phyloP scores from a whole-genome alignment of 257 asterid genomes.

The Fraxinus pennsylvanica region DNA sequence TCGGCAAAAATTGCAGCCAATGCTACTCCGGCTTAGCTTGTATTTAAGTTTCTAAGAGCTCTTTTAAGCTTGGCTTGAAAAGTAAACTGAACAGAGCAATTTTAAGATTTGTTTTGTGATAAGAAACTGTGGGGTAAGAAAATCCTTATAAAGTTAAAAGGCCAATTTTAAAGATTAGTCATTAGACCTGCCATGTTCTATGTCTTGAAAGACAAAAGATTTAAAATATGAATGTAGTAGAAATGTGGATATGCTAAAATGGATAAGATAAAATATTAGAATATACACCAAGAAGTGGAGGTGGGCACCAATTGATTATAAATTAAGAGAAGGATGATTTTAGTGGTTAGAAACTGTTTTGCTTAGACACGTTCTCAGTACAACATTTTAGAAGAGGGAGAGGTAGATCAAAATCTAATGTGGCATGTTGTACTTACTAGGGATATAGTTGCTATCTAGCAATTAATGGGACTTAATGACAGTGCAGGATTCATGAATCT shows the following conservation, averaged over 20 bases:
- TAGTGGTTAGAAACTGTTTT: not conserved
- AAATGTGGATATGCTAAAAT: not conserved
- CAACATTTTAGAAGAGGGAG: not conserved
- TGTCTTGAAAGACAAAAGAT: not conserved
- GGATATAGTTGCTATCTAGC: not conserved
- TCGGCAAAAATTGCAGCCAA: not conserved
- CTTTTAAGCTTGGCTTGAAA: not conserved
- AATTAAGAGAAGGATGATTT: not conserved
- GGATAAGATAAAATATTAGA: not conserved
- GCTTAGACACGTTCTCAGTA: not conserved
- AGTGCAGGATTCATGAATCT: not conserved
- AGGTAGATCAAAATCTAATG: not conserved
- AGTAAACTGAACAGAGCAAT: not conserved
- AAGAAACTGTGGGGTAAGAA: not conserved
- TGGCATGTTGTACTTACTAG: not conserved
- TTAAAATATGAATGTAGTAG: not conserved
- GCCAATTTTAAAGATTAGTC: not conserved
- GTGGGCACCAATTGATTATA: not conserved
- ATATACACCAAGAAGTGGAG: not conserved
- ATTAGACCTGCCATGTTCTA: not conserved
- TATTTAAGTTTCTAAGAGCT: not conserved
- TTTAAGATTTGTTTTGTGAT: not conserved
- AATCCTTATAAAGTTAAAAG: not conserved
- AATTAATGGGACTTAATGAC: not conserved
- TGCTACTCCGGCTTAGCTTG: not conserved